A percentile compares a stretch with the other conserved stretches of the same genome.
Conservation (phyloP, 257 asterid species). For the Lantana camara region DNA sequence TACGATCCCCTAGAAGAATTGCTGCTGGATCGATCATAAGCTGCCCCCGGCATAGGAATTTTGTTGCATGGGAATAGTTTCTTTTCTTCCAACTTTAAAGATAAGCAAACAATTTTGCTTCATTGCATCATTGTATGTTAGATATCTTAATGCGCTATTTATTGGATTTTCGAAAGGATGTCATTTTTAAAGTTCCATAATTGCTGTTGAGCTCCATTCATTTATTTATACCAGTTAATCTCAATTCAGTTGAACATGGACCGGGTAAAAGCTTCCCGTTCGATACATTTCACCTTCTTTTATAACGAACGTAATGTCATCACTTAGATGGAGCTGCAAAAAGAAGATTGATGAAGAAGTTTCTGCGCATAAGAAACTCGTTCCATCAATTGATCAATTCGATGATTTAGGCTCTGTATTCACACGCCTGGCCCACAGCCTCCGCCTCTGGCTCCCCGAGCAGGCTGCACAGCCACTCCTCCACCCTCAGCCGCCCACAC, state of each 20-base stretch:
- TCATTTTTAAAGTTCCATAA: too few relatives aligned
- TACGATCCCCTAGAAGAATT: slow-evolving; percentile 30
- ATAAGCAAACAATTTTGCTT: slow-evolving; percentile 29
- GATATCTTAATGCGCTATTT: background rate
- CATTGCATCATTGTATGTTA: background rate
- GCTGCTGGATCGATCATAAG: slow-evolving; percentile 5
- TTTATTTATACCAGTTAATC: background rate
- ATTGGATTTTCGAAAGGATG: background rate
- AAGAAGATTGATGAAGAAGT: slow-evolving; percentile 30
- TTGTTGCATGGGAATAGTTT: background rate
- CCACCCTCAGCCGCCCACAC: slow-evolving; percentile 55
- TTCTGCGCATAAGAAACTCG: slow-evolving; percentile 46
- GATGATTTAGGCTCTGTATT: slow-evolving; percentile 39
- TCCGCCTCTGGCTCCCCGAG: slow-evolving; percentile 91
- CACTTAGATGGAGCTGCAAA: slow-evolving; percentile 21
- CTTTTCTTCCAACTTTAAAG: background rate
- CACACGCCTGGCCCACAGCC: slow-evolving; percentile 56
- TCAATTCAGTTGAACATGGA: too few relatives aligned
- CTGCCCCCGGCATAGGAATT: background rate
- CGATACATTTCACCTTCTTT: background rate
- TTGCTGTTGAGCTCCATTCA: too few relatives aligned
- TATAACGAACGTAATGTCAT: background rate
- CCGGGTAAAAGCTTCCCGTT: background rate
- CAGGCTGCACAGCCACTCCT: slow-evolving; percentile 78
- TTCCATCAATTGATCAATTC: slow-evolving; percentile 53